A percentile compares a stretch with the other conserved stretches of the same genome.
These are phyloP conservation scores for Cyclotella sp. DNA, from an alignment of 108 stramenopile genomes.

Conservation along the genomic window DNA sequence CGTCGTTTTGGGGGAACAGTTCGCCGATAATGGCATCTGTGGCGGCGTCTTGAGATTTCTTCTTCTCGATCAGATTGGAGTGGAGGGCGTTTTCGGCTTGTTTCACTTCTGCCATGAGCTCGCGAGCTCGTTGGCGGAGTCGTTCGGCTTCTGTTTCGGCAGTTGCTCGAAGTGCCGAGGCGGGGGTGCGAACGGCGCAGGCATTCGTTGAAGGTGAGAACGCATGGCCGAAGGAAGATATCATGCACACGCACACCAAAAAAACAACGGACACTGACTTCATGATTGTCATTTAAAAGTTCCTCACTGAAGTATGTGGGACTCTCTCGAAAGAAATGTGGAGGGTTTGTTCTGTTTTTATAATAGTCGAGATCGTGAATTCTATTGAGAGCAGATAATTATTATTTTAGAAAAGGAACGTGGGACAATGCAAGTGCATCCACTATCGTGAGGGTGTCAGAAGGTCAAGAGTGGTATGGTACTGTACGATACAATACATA, in stretches of 20 bases:
- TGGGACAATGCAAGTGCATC: background rate
- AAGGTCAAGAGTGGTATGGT: background rate
- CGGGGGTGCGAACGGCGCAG: background rate
- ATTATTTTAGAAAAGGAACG: too few relatives aligned
- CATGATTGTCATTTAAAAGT: background rate
- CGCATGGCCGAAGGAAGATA: background rate
- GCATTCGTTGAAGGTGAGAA: background rate
- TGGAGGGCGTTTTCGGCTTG: conserved; percentile 48
- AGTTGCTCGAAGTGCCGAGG: conserved; percentile 23
- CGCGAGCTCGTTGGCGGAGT: conserved; percentile 47
- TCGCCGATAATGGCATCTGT: conserved; percentile 46
- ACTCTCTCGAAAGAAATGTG: background rate
- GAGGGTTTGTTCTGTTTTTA: background rate
- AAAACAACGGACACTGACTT: background rate
- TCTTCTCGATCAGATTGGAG: conserved; percentile 46
- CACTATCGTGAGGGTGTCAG: background rate
- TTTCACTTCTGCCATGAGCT: conserved; percentile 42
- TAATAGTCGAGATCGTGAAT: too few relatives aligned
- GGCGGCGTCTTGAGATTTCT: conserved; percentile 39
- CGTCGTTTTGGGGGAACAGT: conserved; percentile 42
- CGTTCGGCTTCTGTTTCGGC: conserved; percentile 54
- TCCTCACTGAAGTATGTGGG: too few relatives aligned
- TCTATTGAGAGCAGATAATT: too few relatives aligned
- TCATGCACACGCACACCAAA: too few relatives aligned
- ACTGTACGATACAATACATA: background rate